Base-by-base conservation (phyloP, 148 eudicot genomes). In the Spergularia marina region DNA sequence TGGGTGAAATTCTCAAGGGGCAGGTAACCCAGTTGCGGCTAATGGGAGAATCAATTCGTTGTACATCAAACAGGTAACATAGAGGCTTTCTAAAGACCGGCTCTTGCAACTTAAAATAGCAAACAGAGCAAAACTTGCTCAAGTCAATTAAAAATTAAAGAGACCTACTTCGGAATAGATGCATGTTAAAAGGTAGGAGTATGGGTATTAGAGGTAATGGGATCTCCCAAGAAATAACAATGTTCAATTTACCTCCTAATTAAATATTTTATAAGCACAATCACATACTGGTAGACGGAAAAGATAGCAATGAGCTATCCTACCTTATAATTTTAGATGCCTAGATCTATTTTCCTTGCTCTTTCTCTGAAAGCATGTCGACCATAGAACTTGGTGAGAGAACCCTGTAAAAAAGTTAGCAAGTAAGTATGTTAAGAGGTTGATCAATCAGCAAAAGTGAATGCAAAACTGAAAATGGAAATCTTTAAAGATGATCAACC, bases 331-430 rank as follows among this genome's bases (percentile, higher is more conserved):
- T 77, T 82, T 90, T n/a, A 56, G 77, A 95, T 92, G 65, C 99
- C 97, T 85, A 90, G 99, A 75, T 95, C 99, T 78, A 95, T 79
- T 76, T 95, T 95, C 76, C 79, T 87, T 59, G 99, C 99, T 77
- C 99, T 84, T 87, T 95, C 99, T 85, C 99, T 88, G 83, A 95
- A 82, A 73, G 99, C 94, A 92, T 95, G 99, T 78, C 92, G 99
- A 58, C 99, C 99, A 81, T 95, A 82, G 72, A 95, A 95, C 74
- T 88, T 92, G 90, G 92, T 95, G 81, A 95, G 82, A 59, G 90
- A 87, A 78, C 99, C 99, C n/a, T 95, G 86, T 23, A 72, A 53
- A 76, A 65, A 6, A 39, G 17, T 44, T 0, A 30, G 39, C 21
- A 74, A n/a, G 78, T 65, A 2, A 53, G 55, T 72, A 73, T 60